Evolutionary conservation across 1,139 yeast genomes (phyloP).

Genomic region (Cylindricascospora bacillispora): DNA sequence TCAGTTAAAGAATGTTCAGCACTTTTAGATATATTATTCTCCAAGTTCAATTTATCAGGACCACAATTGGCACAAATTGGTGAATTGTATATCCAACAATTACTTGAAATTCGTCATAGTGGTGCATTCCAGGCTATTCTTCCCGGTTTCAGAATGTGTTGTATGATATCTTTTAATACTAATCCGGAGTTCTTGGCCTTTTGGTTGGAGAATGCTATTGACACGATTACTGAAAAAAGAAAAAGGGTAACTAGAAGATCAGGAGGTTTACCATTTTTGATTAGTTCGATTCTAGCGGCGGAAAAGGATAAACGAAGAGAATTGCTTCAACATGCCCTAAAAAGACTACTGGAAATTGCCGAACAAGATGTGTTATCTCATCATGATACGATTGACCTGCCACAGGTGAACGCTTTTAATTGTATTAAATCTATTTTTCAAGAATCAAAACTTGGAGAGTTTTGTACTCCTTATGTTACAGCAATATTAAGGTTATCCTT

Average conservation of each 20-base stretch:
- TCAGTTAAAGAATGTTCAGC: conserved; percentile 65
- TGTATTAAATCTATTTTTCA: conserved; percentile 62
- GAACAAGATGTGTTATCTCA: conserved; percentile 33
- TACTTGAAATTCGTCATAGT: conserved; percentile 67
- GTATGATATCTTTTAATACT: conserved; percentile 35
- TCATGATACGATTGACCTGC: conserved; percentile 53
- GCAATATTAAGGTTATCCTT: conserved; percentile 50
- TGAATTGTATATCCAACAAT: conserved; percentile 46
- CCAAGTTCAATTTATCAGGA: conserved; percentile 15
- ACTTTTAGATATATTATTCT: conserved; percentile 34
- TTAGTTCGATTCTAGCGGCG: conserved; percentile 60
- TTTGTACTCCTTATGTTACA: conserved; percentile 42
- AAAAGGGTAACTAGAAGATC: conserved; percentile 78
- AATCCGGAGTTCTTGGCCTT: conserved; percentile 30
- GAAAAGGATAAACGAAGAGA: conserved; percentile 29
- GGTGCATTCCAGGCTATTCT: conserved; percentile 86
- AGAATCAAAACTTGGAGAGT: conserved; percentile 50
- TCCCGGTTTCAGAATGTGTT: conserved; percentile 60
- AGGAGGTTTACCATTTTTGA: conserved; percentile 75
- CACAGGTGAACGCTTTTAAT: conserved; percentile 90
- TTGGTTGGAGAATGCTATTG: conserved; percentile 48
- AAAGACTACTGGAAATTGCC: conserved; percentile 41
- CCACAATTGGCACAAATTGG: conserved; percentile 33
- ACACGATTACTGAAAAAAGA: conserved; percentile 40
- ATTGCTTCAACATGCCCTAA: conserved; percentile 38